Percentiles rank a stretch among this genome's conserved stretches.
These are phyloP conservation scores for Morella rubra DNA, from an alignment of 306 rosid species.

Conservation along the genomic window DNA sequence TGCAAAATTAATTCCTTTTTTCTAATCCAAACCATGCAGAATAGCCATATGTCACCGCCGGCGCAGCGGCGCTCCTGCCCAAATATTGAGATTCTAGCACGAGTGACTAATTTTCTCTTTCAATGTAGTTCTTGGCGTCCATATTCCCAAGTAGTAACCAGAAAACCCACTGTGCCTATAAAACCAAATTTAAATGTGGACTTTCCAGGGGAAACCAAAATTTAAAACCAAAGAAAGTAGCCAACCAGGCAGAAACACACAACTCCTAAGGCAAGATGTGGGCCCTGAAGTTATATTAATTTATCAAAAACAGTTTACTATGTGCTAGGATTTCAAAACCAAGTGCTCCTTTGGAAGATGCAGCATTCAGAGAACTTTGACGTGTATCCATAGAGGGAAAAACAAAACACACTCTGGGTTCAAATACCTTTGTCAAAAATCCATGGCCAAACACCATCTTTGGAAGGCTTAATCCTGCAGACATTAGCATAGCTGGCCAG, in stretches of 20 bases:
- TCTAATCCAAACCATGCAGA: neutral
- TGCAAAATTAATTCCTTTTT: neutral
- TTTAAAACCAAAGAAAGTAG: too few relatives aligned
- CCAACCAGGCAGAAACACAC: neutral
- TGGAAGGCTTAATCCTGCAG: conserved; percentile 88
- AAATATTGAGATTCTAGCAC: neutral
- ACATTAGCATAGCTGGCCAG: conserved; percentile 99
- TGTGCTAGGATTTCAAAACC: conserved; percentile 11
- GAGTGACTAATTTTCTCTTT: neutral
- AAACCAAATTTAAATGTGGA: too few relatives aligned
- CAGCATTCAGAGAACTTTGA: conserved; percentile 1
- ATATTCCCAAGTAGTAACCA: neutral
- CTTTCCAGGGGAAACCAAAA: too few relatives aligned
- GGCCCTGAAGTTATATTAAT: too few relatives aligned
- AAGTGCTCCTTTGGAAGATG: conserved; percentile 11
- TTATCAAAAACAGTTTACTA: neutral
- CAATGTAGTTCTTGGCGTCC: neutral
- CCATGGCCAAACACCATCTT: conserved; percentile 98
- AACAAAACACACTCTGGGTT: conserved; percentile 20
- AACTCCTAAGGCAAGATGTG: neutral
- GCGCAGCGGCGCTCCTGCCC: neutral
- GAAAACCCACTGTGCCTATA: too few relatives aligned
- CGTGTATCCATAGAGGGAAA: conserved; percentile 20
- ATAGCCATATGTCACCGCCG: neutral
- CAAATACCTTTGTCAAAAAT: conserved; percentile 85